A percentile compares a stretch with the other conserved stretches of the same genome.
phyloP scores from a whole-genome alignment of 2,329 filamentous ascomycete genomes.

The Trichoderma atrobrunneum region DNA sequence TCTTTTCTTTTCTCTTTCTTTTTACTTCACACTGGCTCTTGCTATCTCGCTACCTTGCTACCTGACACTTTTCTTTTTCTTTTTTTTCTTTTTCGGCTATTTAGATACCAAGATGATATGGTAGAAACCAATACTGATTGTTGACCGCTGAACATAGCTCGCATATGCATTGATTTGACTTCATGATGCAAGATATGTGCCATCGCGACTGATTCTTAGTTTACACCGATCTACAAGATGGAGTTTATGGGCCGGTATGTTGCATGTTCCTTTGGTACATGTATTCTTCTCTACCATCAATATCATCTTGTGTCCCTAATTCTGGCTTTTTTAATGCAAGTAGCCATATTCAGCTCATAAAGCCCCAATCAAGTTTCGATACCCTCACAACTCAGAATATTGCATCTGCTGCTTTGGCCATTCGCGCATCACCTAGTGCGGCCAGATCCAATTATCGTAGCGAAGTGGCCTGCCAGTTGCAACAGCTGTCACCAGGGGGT shows the following conservation, averaged over 20 bases:
- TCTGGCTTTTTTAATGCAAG: not conserved
- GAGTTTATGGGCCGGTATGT: not conserved
- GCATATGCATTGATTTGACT: not conserved
- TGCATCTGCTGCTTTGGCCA: not conserved
- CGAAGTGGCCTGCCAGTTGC: not conserved
- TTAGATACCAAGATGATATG: not conserved
- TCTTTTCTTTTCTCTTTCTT: no score
- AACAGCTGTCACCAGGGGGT: not conserved
- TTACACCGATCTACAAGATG: not conserved
- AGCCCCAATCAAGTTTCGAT: not conserved
- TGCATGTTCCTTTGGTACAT: not conserved
- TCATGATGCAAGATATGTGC: not conserved
- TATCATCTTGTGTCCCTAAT: not conserved
- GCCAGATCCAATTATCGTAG: not conserved
- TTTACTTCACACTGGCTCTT: not conserved
- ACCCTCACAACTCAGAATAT: not conserved
- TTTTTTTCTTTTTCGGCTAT: not conserved
- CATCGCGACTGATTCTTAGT: not conserved
- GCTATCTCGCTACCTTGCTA: not conserved
- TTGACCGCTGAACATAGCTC: not conserved
- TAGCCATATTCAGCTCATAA: not conserved
- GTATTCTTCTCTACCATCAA: not conserved
- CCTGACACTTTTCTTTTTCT: not conserved
- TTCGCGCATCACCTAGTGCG: not conserved
- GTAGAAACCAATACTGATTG: not conserved